Conservation (phyloP, 2,329 filamentous ascomycete species). For the Neocucurbitaria cava region DNA sequence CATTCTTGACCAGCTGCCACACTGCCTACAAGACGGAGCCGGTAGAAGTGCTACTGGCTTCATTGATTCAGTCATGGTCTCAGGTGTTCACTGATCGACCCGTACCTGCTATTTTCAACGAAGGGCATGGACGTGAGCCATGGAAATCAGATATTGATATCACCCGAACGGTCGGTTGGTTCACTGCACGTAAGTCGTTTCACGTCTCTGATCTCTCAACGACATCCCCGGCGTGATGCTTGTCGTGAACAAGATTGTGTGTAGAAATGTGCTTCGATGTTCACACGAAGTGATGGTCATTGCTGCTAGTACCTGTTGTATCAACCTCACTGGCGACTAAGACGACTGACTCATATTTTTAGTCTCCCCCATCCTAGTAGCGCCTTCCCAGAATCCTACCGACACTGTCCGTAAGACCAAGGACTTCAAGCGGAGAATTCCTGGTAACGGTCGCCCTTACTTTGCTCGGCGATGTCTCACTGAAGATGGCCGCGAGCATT, state of each 20-base stretch:
- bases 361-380: conserved; percentile 53
- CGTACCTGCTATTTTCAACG: conserved; percentile 58
- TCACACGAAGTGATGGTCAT: too few relatives aligned
- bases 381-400: conserved; percentile 45
- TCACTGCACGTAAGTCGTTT: conserved; percentile 57
- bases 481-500: conserved; percentile 33
- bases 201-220: background rate
- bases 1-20: conserved; percentile 43
- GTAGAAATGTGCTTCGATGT: too few relatives aligned
- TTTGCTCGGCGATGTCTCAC: conserved; percentile 51
- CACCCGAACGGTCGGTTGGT: conserved; percentile 66
- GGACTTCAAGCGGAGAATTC: conserved; percentile 54
- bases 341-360: background rate
- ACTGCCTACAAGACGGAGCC: conserved; percentile 60
- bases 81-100: conserved; percentile 62
- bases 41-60: conserved; percentile 63
- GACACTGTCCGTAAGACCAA: conserved; percentile 63
- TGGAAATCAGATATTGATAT: conserved; percentile 59
- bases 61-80: conserved; percentile 63
- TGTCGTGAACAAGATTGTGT: background rate
- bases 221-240: background rate
- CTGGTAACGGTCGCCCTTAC: conserved; percentile 51
- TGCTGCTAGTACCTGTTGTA: background rate
- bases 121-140: conserved; percentile 47
- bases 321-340: background rate